Evolutionary conservation across 495 filamentous ascomycete genomes (phyloP).

Genomic region (Xylaria curta): DNA sequence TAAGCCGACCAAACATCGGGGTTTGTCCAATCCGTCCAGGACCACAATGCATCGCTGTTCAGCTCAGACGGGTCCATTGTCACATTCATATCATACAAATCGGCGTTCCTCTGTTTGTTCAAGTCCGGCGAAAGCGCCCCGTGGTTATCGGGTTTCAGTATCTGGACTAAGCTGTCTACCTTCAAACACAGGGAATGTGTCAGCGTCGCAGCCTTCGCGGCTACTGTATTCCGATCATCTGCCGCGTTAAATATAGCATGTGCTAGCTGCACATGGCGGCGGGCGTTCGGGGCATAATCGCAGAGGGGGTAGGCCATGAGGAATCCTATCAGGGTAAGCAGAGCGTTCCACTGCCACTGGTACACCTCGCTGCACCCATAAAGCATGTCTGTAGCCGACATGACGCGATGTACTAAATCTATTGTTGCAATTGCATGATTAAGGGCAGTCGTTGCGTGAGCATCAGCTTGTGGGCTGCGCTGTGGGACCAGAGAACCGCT

Average conservation of each 20-base stretch:
- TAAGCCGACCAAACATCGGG: constrained; percentile 28
- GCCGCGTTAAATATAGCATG: constrained; percentile 25
- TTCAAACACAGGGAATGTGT: constrained; percentile 26
- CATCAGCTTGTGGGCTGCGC: constrained; percentile 32
- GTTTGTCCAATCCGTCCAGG: constrained; percentile 24
- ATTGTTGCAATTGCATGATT: constrained; percentile 38
- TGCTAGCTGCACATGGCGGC: constrained; percentile 24
- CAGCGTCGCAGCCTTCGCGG: constrained; percentile 3
- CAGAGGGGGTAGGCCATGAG: constrained; percentile 28
- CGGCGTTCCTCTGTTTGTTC: not conserved
- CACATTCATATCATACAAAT: not conserved
- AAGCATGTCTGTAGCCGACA: constrained; percentile 36
- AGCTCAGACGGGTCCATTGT: constrained; percentile 17
- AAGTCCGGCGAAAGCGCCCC: constrained; percentile 1
- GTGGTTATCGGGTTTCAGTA: constrained; percentile 18
- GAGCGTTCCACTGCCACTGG: constrained; percentile 45
- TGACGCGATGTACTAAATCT: constrained; percentile 30
- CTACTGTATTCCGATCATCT: constrained; percentile 22
- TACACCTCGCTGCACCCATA: constrained; percentile 40
- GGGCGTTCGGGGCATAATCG: not conserved
- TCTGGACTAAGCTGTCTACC: constrained; percentile 27
- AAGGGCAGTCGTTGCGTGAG: constrained; percentile 38
- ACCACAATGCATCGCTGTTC: constrained; percentile 27
- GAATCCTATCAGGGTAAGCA: constrained; percentile 48
- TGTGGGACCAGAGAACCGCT: constrained; percentile 27